phyloP scores from a whole-genome alignment of 208 protist species.

The Acanthamoeba triangularis region DNA sequence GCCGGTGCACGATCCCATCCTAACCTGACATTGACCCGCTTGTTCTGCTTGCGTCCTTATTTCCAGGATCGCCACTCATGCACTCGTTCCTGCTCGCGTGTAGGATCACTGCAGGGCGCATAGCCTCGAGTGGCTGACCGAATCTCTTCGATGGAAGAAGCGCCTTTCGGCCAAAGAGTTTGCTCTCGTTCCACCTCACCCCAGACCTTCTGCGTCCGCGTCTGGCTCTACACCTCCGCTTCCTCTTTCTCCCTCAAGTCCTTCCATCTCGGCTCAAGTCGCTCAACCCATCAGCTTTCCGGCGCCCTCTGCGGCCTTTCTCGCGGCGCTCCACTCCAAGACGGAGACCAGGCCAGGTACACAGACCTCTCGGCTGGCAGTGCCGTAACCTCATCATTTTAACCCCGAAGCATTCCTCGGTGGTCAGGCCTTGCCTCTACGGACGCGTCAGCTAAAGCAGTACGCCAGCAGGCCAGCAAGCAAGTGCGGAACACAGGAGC shows the following conservation, averaged over 20 bases:
- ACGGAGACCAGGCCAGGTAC: background rate
- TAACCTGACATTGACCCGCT: too few relatives aligned
- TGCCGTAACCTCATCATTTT: too few relatives aligned
- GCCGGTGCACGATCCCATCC: background rate
- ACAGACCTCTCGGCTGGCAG: too few relatives aligned
- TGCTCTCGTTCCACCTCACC: background rate
- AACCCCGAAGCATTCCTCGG: too few relatives aligned
- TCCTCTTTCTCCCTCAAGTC: background rate
- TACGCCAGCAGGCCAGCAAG: background rate
- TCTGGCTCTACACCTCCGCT: background rate
- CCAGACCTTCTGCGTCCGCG: background rate
- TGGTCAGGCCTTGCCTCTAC: too few relatives aligned
- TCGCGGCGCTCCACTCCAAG: conserved; percentile 20
- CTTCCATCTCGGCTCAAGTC: background rate
- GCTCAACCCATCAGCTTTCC: background rate
- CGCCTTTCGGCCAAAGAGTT: conserved; percentile 67
- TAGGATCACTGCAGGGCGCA: conserved; percentile 6
- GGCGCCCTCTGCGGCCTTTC: conserved; percentile 10
- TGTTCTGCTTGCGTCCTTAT: background rate
- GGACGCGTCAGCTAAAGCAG: background rate
- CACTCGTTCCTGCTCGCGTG: too few relatives aligned
- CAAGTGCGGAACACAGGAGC: too few relatives aligned
- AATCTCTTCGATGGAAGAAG: conserved; percentile 70
- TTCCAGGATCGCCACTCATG: background rate
- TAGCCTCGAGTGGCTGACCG: conserved; percentile 61